phyloP scores from a whole-genome alignment of 805 yeast genomes.

The Candida ovalis region DNA sequence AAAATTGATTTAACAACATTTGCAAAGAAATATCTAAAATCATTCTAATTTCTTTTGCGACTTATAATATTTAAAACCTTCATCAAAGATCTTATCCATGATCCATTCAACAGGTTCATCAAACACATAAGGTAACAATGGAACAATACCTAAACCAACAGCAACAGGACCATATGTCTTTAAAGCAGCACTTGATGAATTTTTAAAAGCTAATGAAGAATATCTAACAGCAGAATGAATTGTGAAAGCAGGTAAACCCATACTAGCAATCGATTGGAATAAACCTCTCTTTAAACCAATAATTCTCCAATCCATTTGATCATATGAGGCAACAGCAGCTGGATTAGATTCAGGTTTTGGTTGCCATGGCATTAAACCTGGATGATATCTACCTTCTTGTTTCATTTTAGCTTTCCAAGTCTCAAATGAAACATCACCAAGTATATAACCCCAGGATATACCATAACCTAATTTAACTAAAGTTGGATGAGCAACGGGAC shows the following conservation, averaged over 20 bases:
- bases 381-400: conserved; percentile 58
- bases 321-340: conserved; percentile 34
- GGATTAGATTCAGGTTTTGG: conserved; percentile 39
- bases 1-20: no score
- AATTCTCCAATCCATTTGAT: conserved; percentile 62
- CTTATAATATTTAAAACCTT: conserved; percentile 35
- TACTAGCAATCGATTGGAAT: conserved; percentile 77
- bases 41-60: conserved; percentile 8
- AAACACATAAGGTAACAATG: conserved; percentile 70
- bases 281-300: conserved; percentile 67
- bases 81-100: conserved; percentile 57
- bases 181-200: conserved; percentile 42
- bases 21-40: no score
- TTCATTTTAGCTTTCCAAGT: conserved; percentile 68
- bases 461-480: conserved; percentile 67
- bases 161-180: conserved; percentile 74
- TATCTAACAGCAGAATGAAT: conserved; percentile 74
- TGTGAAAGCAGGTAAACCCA: conserved; percentile 86
- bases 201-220: conserved; percentile 59
- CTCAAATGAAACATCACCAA: conserved; percentile 72
- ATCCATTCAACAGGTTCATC: conserved; percentile 80
- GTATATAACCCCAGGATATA: conserved; percentile 68
- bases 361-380: conserved; percentile 70
- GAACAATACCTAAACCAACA: conserved; percentile 74
- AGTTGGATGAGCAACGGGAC: conserved; percentile 73